These are phyloP conservation scores for Cymbopogon citratus DNA, from an alignment of 176 grass and related monocot genomes.

Conservation along the genomic window DNA sequence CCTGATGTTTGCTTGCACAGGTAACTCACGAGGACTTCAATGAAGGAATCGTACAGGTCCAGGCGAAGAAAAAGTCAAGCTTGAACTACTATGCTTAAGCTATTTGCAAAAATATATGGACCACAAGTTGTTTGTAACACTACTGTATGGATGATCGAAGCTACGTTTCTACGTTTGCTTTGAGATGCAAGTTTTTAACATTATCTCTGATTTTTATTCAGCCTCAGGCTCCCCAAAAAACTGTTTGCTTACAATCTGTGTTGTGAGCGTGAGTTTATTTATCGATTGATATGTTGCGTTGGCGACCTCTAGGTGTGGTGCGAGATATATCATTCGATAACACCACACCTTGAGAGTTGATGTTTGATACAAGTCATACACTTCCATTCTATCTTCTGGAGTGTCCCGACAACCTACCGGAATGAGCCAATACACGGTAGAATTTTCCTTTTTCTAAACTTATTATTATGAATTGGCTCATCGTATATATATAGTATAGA, in stretches of 20 bases:
- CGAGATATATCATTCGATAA: too few species aligned
- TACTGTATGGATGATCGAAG: conserved; percentile 2
- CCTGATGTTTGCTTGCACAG: conserved; percentile 19
- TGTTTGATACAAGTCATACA: too few species aligned
- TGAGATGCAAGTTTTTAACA: background rate
- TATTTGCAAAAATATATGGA: background rate
- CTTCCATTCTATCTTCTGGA: too few species aligned
- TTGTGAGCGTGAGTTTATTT: background rate
- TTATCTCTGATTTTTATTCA: background rate
- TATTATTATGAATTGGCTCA: too few species aligned
- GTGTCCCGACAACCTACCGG: too few species aligned
- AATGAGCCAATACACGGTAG: too few species aligned
- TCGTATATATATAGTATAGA: too few species aligned
- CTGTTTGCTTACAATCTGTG: background rate
- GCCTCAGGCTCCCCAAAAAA: background rate
- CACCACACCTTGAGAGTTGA: too few species aligned
- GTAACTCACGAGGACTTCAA: conserved; percentile 90
- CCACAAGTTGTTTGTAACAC: background rate
- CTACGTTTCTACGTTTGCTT: background rate
- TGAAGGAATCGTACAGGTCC: conserved; percentile 86
- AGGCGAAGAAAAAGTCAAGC: conserved; percentile 89
- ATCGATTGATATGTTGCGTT: background rate
- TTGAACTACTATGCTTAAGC: conserved; percentile 88
- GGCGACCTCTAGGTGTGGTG: background rate
- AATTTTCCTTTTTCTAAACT: too few species aligned